A percentile compares a stretch with the other conserved stretches of the same genome.
These are phyloP conservation scores for Ottelia alismoides DNA, from an alignment of 106 monocot genomes.

Conservation along the genomic window DNA sequence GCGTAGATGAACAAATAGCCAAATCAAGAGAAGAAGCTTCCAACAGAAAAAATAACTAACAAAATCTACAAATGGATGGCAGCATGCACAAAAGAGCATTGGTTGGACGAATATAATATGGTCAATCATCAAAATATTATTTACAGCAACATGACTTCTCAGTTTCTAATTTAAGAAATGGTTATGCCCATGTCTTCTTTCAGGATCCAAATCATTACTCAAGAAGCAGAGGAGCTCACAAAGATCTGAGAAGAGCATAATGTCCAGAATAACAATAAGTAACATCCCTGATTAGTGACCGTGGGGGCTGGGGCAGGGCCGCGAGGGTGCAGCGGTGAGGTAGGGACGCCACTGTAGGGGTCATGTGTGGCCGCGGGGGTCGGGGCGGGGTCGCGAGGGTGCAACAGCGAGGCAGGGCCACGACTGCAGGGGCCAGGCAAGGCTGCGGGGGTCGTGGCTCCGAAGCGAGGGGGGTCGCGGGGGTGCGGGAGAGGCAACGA, in stretches of 20 bases:
- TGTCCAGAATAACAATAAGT: constrained; percentile 49
- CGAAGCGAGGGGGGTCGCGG: too few relatives aligned
- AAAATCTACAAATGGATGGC: constrained; percentile 60
- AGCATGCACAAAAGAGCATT: constrained; percentile 49
- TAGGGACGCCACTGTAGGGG: too few relatives aligned
- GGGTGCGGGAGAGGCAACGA: too few relatives aligned
- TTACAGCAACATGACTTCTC: not conserved
- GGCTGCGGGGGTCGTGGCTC: too few relatives aligned
- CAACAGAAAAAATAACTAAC: constrained; percentile 65
- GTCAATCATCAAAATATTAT: constrained; percentile 7
- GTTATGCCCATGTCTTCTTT: not conserved
- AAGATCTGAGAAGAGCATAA: constrained; percentile 50
- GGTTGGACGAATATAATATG: constrained; percentile 73
- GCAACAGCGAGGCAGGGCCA: too few relatives aligned
- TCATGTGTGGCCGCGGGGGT: too few relatives aligned
- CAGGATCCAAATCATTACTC: constrained; percentile 65
- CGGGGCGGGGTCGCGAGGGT: too few relatives aligned
- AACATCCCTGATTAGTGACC: constrained; percentile 74
- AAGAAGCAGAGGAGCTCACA: constrained; percentile 61
- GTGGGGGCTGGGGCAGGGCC: too few relatives aligned
- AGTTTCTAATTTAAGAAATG: not conserved
- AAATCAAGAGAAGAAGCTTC: constrained; percentile 46
- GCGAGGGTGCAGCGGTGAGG: too few relatives aligned
- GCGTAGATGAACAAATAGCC: constrained; percentile 47
- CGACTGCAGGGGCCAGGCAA: too few relatives aligned